Evolutionary conservation across 768 basidiomycete genomes (phyloP).

Genomic region (Calocybe gangraenosa): DNA sequence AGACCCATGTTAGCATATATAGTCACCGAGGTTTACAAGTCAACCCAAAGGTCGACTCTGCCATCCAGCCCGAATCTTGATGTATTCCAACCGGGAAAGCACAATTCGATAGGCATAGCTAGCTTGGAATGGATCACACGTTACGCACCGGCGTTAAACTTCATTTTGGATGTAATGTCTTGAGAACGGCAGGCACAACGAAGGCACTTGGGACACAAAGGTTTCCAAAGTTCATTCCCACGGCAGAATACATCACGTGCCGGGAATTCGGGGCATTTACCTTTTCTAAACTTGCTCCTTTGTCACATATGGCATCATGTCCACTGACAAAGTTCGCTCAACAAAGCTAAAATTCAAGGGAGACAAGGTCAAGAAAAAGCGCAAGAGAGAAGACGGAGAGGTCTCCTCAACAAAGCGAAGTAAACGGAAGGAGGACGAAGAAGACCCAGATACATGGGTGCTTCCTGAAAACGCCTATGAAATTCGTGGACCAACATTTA

Average conservation of each 20-base stretch:
- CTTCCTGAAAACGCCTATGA: conserved; percentile 65
- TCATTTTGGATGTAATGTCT: conserved; percentile 59
- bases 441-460: conserved; percentile 76
- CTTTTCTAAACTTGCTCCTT: too few relatives aligned
- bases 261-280: too few relatives aligned
- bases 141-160: conserved; percentile 78
- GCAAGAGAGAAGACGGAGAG: conserved; percentile 60
- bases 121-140: conserved; percentile 19
- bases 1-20: conserved; percentile 27
- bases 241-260: conserved; percentile 32
- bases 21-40: conserved; percentile 18
- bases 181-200: conserved; percentile 57
- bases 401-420: conserved; percentile 38
- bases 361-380: conserved; percentile 80
- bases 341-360: conserved; percentile 88
- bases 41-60: conserved; percentile 37
- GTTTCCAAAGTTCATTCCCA: conserved; percentile 27
- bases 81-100: conserved; percentile 21
- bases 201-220: conserved; percentile 24
- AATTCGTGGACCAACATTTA: conserved; percentile 85
- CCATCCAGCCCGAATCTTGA: conserved; percentile 53
- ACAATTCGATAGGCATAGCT: conserved; percentile 21
- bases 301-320: conserved; percentile 20
- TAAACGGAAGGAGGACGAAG: conserved; percentile 53
- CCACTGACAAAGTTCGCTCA: conserved; percentile 51